Percentiles rank a stretch among this genome's conserved stretches.
These are phyloP conservation scores for Vitis hybrid DNA, from an alignment of 177 flowering plant species.

Conservation along the genomic window DNA sequence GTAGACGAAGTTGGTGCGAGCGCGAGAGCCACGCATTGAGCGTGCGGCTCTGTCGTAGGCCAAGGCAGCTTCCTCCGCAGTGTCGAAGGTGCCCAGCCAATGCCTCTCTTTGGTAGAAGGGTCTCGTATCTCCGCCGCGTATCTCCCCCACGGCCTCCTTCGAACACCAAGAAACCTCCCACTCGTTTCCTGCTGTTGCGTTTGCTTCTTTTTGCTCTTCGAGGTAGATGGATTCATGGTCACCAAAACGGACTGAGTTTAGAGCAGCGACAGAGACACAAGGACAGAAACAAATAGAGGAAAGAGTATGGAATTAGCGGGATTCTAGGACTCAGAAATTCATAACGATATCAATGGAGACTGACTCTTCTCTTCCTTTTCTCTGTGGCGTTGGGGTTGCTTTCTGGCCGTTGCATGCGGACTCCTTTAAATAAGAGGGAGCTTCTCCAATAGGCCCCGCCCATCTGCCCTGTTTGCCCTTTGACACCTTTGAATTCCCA, in stretches of 20 bases:
- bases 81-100: constrained; percentile 87
- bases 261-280: neutral
- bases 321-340: neutral
- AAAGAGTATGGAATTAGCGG: neutral
- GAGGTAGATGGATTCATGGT: constrained; percentile 21
- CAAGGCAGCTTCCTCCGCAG: constrained; percentile 80
- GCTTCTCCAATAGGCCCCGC: neutral
- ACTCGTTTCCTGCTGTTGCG: constrained; percentile 11
- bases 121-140: constrained; percentile 68
- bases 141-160: constrained; percentile 72
- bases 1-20: constrained; percentile 85
- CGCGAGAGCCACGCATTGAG: constrained; percentile 72
- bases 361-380: neutral
- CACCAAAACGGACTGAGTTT: neutral
- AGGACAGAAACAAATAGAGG: neutral
- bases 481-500: too few relatives aligned
- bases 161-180: constrained; percentile 56
- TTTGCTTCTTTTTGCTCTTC: constrained; percentile 19
- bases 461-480: too few relatives aligned
- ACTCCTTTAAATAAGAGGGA: constrained; percentile 14
- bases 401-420: constrained; percentile 13
- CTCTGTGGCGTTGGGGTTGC: neutral
- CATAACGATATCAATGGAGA: neutral
- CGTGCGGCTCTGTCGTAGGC: constrained; percentile 86
- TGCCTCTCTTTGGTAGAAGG: constrained; percentile 74